Percentiles rank a stretch among this genome's conserved stretches.
These are phyloP conservation scores for Gyromitra esculenta DNA, from an alignment of 2,329 filamentous ascomycete species.

Conservation along the genomic window DNA sequence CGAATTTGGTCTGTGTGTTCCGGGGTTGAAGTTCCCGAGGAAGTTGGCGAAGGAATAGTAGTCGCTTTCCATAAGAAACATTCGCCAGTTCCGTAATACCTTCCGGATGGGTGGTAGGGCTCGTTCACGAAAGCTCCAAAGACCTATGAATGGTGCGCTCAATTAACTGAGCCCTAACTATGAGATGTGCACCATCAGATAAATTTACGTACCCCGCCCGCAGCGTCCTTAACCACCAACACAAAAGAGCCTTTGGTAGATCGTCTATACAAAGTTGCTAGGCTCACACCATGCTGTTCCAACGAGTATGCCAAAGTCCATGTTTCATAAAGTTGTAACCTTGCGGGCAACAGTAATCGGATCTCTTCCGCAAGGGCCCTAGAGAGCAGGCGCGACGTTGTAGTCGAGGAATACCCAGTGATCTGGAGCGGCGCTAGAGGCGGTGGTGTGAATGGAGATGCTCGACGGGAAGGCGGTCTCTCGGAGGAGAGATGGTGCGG, in stretches of 20 bases:
- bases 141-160: constrained; percentile 63
- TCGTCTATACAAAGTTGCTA: constrained; percentile 85
- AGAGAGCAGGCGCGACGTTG: constrained; percentile 74
- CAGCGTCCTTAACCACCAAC: constrained; percentile 81
- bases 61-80: constrained; percentile 90
- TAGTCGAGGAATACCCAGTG: constrained; percentile 71
- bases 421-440: constrained; percentile 84
- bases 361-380: constrained; percentile 88
- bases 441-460: constrained; percentile 85
- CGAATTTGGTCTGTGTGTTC: constrained; percentile 69
- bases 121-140: constrained; percentile 97
- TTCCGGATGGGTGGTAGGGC: constrained; percentile 77
- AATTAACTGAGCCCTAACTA: constrained; percentile 31
- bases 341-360: constrained; percentile 82
- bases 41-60: constrained; percentile 63
- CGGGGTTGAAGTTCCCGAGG: constrained; percentile 47
- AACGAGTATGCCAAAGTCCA: constrained; percentile 90
- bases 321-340: constrained; percentile 84
- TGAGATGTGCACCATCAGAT: neutral
- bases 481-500: constrained; percentile 27
- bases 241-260: constrained; percentile 72
- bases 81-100: constrained; percentile 96
- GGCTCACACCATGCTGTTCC: constrained; percentile 87
- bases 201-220: constrained; percentile 71
- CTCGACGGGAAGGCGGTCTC: constrained; percentile 64